Base-by-base conservation (phyloP, 805 yeast species). In the Debaryomyces prosopidis region DNA sequence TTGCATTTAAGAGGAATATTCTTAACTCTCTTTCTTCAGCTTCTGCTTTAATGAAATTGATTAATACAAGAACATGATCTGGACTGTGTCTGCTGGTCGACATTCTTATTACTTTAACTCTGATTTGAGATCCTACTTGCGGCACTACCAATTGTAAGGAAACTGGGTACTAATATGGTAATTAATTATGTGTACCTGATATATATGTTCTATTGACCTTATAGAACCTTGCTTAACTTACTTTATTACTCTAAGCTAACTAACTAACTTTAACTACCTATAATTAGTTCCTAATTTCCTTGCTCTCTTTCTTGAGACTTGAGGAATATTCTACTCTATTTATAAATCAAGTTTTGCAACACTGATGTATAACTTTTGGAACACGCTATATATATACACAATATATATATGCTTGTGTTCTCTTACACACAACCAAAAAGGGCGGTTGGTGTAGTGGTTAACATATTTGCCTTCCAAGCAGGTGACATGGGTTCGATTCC, bases 401-500 rank as follows among this genome's bases (percentile, higher is more conserved):
- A n/a, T n/a, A n/a, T n/a, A n/a, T n/a, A n/a, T n/a, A n/a, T n/a
- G n/a, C n/a, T n/a, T n/a, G n/a, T n/a, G n/a, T n/a, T n/a, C n/a
- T n/a, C n/a, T n/a, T n/a, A 20, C 23, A 5, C 5, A 20, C 23
- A 20, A 5, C 26, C 26, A 23, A 23, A 30, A 8, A 18, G 89
- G 89, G 85, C 81, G 85, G 84, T 84, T 85, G 82, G 92, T 85
- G 89, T 85, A 85, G 88, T 82, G 91, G 92, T 82, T 83, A 85
- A 82, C 88, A 85, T 85, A 75, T 82, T 80, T 81, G 89, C 90
- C 90, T 85, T 86, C 91, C 91, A 85, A 86, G 91, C 89, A 81
- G 81, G 85, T 75, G 91, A 81, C 89, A 84, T 80, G 91, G 90
- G 92, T 85, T 85, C 92, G 90, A 85, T 83, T 85, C 92, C 86